Percentiles rank a stretch among this genome's conserved stretches.
phyloP scores from a whole-genome alignment of 164 flowering plant genomes.

The Saururus chinensis region DNA sequence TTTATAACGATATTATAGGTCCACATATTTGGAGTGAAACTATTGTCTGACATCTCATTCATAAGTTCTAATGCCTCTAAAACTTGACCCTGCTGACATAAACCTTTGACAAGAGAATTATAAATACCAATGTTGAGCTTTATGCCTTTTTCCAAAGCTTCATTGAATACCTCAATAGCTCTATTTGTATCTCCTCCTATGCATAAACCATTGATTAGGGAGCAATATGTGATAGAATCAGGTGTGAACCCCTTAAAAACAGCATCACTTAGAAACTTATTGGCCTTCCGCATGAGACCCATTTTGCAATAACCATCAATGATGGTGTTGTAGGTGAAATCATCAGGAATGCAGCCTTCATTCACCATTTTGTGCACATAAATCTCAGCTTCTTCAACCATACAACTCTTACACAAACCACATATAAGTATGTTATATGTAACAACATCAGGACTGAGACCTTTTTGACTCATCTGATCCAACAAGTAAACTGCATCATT shows the following conservation, averaged over 20 bases:
- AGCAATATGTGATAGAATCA: slow-evolving; percentile 62
- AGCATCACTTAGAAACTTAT: slow-evolving; percentile 50
- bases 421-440: slow-evolving; percentile 65
- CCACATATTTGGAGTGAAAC: slow-evolving; percentile 66
- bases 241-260: slow-evolving; percentile 65
- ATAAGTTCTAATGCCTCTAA: slow-evolving; percentile 66
- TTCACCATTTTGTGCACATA: slow-evolving; percentile 67
- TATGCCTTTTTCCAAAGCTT: slow-evolving; percentile 47
- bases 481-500: slow-evolving; percentile 39
- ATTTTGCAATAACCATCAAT: slow-evolving; percentile 70
- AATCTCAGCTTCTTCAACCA: slow-evolving; percentile 57
- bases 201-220: slow-evolving; percentile 63
- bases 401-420: slow-evolving; percentile 63
- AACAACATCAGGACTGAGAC: slow-evolving; percentile 62
- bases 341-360: slow-evolving; percentile 63
- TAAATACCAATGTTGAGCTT: slow-evolving; percentile 47
- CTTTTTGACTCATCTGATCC: slow-evolving; percentile 26
- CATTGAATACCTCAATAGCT: slow-evolving; percentile 45
- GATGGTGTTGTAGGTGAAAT: slow-evolving; percentile 63
- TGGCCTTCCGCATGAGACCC: slow-evolving; percentile 55
- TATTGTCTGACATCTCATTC: slow-evolving; percentile 57
- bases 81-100: slow-evolving; percentile 59
- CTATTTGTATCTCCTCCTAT: slow-evolving; percentile 53
- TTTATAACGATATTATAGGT: slow-evolving; percentile 71
- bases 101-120: slow-evolving; percentile 67